Evolutionary conservation across 345 rosid genomes (phyloP).

Genomic region (Salix exigua): DNA sequence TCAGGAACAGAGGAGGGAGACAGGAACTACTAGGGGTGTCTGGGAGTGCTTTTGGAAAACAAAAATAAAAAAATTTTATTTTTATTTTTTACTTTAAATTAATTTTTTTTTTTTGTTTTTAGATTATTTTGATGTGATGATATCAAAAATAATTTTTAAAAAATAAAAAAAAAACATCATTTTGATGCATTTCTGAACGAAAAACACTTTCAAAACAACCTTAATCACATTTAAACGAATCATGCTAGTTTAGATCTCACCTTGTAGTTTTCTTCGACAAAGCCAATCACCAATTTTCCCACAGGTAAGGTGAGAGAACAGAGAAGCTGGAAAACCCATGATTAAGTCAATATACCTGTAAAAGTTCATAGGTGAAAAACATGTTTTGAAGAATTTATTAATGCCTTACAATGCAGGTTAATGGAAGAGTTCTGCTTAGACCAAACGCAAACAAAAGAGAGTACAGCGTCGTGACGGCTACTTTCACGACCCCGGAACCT

Average conservation of each 20-base stretch:
- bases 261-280: constrained; percentile 68
- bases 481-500: constrained; percentile 54
- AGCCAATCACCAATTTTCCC: constrained; percentile 58
- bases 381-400: not conserved
- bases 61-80: too few relatives aligned
- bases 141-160: too few relatives aligned
- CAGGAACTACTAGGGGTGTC: too few relatives aligned
- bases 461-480: constrained; percentile 43
- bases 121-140: too few relatives aligned
- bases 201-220: too few relatives aligned
- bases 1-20: too few relatives aligned
- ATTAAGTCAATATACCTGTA: not conserved
- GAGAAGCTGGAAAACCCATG: constrained; percentile 44
- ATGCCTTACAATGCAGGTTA: constrained; percentile 62
- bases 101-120: too few relatives aligned
- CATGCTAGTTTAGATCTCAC: constrained; percentile 32
- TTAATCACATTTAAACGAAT: not conserved
- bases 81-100: too few relatives aligned
- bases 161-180: too few relatives aligned
- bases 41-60: too few relatives aligned
- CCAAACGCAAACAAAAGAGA: constrained; percentile 46
- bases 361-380: not conserved
- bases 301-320: constrained; percentile 71
- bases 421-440: constrained; percentile 52
- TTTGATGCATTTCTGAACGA: too few relatives aligned